Evolutionary conservation across 2,329 filamentous ascomycete genomes (phyloP).

Genomic region (Apiospora koreana): DNA sequence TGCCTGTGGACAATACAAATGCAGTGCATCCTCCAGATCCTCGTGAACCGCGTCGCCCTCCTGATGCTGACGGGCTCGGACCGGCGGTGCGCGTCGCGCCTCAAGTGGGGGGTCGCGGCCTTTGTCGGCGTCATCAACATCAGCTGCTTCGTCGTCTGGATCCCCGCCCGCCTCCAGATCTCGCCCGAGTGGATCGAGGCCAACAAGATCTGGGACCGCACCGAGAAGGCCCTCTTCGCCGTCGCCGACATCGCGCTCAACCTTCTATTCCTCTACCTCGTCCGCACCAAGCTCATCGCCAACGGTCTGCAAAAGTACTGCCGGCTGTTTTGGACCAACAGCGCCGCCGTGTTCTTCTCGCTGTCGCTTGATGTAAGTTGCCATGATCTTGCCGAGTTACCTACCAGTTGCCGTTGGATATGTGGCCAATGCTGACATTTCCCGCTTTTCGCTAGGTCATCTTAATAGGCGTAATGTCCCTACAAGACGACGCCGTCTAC

Average conservation of each 20-base stretch:
- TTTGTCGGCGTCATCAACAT: neutral
- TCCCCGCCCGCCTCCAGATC: slow-evolving; percentile 10
- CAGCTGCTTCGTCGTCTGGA: slow-evolving; percentile 5
- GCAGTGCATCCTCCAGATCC: slow-evolving; percentile 12
- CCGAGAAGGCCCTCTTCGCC: slow-evolving; percentile 7
- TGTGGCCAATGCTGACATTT: too few relatives aligned
- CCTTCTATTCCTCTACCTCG: neutral
- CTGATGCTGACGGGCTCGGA: neutral
- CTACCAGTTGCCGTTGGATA: too few relatives aligned
- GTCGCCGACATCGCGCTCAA: slow-evolving; percentile 4
- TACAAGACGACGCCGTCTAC: slow-evolving; percentile 26
- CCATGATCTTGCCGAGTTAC: too few relatives aligned
- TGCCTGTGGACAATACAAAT: slow-evolving; percentile 8
- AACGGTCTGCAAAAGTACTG: slow-evolving; percentile 4
- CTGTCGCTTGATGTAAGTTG: neutral
- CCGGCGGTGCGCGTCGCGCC: neutral
- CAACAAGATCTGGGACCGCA: slow-evolving; percentile 10
- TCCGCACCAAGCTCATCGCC: slow-evolving; percentile 4
- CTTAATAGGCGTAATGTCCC: slow-evolving; percentile 8
- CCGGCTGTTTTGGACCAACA: slow-evolving; percentile 2
- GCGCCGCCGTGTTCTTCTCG: neutral
- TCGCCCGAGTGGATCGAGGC: neutral
- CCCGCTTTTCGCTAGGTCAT: neutral
- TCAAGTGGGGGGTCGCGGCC: neutral
- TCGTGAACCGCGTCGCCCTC: slow-evolving; percentile 1